Evolutionary conservation across 2,329 filamentous ascomycete genomes (phyloP).

Genomic region (Penicillium corylophilum): DNA sequence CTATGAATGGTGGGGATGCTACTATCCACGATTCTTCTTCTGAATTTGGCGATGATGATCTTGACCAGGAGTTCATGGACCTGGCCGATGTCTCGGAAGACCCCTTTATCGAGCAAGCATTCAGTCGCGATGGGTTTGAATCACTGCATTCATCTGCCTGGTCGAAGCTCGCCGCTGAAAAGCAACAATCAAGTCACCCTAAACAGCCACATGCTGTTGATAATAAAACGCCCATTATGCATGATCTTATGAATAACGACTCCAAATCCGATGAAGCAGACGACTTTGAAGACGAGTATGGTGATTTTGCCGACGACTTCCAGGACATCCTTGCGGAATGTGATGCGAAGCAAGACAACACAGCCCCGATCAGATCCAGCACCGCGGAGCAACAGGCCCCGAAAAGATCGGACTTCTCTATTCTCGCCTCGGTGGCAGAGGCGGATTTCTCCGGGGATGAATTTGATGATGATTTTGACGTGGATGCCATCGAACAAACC

Average conservation of each 20-base stretch:
- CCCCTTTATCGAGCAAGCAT: conserved; percentile 25
- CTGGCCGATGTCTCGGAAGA: conserved; percentile 36
- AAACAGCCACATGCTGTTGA: conserved; percentile 1
- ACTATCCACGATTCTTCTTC: conserved; percentile 34
- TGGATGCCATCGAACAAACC: conserved; percentile 61
- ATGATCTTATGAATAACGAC: conserved; percentile 15
- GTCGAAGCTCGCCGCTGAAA: conserved; percentile 15
- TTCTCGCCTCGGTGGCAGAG: conserved; percentile 7
- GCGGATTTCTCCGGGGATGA: conserved; percentile 62
- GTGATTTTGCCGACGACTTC: conserved; percentile 59
- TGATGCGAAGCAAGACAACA: conserved; percentile 41
- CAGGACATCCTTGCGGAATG: conserved; percentile 59
- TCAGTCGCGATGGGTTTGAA: conserved; percentile 12
- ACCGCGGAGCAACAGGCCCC: conserved; percentile 17
- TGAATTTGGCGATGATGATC: conserved; percentile 50
- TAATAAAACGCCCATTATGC: conserved; percentile 6
- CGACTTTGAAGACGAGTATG: conserved; percentile 69
- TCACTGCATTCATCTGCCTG: conserved; percentile 18
- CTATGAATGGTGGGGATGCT: conserved; percentile 1
- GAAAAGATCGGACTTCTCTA: conserved; percentile 7
- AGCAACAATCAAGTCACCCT: conserved; percentile 4
- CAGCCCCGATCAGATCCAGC: conserved; percentile 11
- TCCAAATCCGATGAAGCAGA: conserved; percentile 43
- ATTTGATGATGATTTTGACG: conserved; percentile 68
- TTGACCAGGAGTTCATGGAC: conserved; percentile 48